A percentile compares a stretch with the other conserved stretches of the same genome.
phyloP scores from a whole-genome alignment of 2,329 filamentous ascomycete species.

The Chrysoporthe puriensis region DNA sequence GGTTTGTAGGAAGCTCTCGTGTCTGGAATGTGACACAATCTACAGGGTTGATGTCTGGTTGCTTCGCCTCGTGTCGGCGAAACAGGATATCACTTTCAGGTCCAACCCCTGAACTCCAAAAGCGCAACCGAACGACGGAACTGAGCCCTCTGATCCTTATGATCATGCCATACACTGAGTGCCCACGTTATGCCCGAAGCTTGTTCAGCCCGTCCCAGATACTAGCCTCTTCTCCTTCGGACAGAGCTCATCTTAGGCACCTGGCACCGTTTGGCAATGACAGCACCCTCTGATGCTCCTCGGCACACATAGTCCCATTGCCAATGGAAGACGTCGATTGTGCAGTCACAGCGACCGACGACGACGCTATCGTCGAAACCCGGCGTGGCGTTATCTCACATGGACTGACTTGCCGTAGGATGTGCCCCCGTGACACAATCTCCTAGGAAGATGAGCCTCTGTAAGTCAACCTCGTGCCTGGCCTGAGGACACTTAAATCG shows the following conservation, averaged over 20 bases:
- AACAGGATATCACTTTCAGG: slow-evolving; percentile 22
- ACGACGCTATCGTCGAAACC: not conserved
- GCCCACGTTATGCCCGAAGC: not conserved
- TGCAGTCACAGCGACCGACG: not conserved
- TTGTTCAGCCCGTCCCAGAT: not conserved
- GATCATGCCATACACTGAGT: not conserved
- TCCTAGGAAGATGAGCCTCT: not conserved
- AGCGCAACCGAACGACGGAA: slow-evolving; percentile 12
- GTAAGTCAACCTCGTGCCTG: not conserved
- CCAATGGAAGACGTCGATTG: not conserved
- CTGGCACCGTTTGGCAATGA: not conserved
- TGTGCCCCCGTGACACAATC: not conserved
- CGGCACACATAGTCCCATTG: not conserved
- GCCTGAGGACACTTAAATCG: not conserved
- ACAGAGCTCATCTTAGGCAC: not conserved
- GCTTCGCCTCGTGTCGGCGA: not conserved
- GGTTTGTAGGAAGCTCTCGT: not conserved
- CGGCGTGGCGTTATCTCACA: not conserved
- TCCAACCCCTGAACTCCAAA: slow-evolving; percentile 5
- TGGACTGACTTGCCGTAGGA: not conserved
- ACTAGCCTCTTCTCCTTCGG: too few relatives aligned
- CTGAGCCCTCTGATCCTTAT: not conserved
- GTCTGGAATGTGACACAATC: not conserved
- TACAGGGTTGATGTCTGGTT: not conserved
- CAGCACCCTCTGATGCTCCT: not conserved